Base-by-base conservation (phyloP, 2,329 filamentous ascomycete genomes). In the Cytospora piceae region DNA sequence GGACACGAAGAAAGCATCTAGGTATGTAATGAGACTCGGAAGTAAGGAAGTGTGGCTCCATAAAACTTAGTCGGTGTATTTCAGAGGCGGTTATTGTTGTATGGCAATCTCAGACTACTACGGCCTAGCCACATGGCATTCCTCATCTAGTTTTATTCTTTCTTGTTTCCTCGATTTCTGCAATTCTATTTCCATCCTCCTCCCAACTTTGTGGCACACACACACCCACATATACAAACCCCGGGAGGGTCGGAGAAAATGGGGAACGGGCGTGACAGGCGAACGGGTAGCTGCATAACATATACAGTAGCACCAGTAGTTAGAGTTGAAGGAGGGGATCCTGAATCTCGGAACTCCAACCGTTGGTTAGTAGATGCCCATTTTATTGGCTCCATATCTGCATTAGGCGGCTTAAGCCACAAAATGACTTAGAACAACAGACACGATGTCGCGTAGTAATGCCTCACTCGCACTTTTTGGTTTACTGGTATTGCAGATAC, bases 201-300 rank as follows among this genome's bases (percentile, higher is more conserved):
- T 49, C 42, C 42, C 34, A 4, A 12, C 8, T 12, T 49, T 24
- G 17, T 24, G 9, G n/a, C 42, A 46, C 42, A 46, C 42, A 46
- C n/a, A 24, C n/a, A 49, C 46, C 24, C 46, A 22, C 20, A 22
- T 20, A 46, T 8, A 2, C 42, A 49, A 8, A 2, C 12, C n/a
- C 24, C 46, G 46, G 46, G 46, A 49, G 46, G 46, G 46, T 22
- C 46, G 46, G 46, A 49, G 46, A 49, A 22, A 24, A 49, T 49
- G 46, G 46, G 11, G 46, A 49, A 49, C 46, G 11, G n/a, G 46
- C n/a, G 46, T 12, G 46, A 22, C n/a, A 24, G n/a, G 46, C 46
- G n/a, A 49, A 49, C 46, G 46, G 46, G 46, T 49, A 49, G 46
- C 39, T 42, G 46, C 46, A 24, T 24, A 22, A 37, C 34, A 37